Evolutionary conservation across 2,329 filamentous ascomycete species (phyloP), one percentile per base, ranked within the genome.

Genomic region (Cercospora canescens): DNA sequence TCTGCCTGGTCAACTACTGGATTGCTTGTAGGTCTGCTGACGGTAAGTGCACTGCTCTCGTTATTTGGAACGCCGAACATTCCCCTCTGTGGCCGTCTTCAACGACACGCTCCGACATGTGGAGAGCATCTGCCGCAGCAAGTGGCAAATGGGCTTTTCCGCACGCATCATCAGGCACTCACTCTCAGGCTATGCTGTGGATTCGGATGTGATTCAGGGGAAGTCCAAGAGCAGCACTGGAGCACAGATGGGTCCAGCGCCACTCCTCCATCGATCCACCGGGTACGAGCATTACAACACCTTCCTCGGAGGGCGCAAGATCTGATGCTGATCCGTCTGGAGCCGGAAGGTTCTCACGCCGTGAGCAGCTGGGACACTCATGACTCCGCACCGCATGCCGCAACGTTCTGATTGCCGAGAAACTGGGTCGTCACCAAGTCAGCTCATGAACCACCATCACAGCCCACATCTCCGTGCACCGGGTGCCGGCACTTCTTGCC

Each of bases 1-100:
- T 60, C 37, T 41, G 57, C 57, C 21, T 60, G 57, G 37, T 60
- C 57, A 41, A 60, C 57, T 60, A 60, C 57, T 60, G 57, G 39
- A 45, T 60, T 41, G 57, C 52, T 56, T n/a, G 28, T 34, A 55
- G 28, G 52, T 3, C 32, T 18, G 26, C 24, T 50, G 18, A 14
- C 6, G 52, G 28, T 34, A 56, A 60, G 37, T 24, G 16, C n/a
- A 9, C 39, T 56, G 52, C n/a, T 56, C 16, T 12, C 52, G 6
- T 32, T 35, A 14, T 5, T n/a, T 45, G 2, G 1, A 6, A 24
- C 1, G 6, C n/a, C 16, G 6, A 24, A 24, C 11, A 11, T 24
- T 48, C 41, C 9, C n/a, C 39, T 45, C n/a, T 21, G 39, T 18
- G 3, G 7, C 12, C 6, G 41, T 24, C n/a, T 48, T 24, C 18